phyloP scores from a whole-genome alignment of 1,139 yeast genomes.

The Saccharomyces uvarum region DNA sequence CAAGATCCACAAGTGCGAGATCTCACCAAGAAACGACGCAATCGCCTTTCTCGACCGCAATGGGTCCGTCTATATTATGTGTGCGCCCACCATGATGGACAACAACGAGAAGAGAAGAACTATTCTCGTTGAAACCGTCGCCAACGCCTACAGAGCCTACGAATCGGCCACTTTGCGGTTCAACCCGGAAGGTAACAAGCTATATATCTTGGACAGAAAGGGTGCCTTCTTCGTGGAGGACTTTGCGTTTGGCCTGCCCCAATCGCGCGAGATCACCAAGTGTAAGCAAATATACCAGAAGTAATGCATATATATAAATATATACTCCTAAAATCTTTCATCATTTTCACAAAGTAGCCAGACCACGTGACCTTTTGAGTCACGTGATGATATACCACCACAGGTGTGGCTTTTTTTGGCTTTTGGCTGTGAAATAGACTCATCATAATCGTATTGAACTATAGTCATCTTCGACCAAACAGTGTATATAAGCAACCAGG shows the following conservation, averaged over 20 bases:
- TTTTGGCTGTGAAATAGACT: background rate
- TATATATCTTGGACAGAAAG: constrained; percentile 70
- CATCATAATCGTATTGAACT: background rate
- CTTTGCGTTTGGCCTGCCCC: constrained; percentile 79
- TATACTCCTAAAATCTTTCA: background rate
- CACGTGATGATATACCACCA: background rate
- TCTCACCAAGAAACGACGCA: constrained; percentile 83
- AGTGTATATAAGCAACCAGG: background rate
- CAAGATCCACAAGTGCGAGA: constrained; percentile 59
- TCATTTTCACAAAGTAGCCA: background rate
- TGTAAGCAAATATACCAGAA: constrained; percentile 45
- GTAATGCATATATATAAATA: background rate
- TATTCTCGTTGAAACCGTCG: constrained; percentile 68
- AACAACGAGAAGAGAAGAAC: constrained; percentile 50
- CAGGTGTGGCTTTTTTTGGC: background rate
- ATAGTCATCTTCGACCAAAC: background rate
- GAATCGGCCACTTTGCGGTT: constrained; percentile 74
- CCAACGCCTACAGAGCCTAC: constrained; percentile 57
- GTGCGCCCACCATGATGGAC: constrained; percentile 51
- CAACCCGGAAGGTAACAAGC: constrained; percentile 72
- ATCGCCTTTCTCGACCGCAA: constrained; percentile 71
- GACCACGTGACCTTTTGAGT: background rate
- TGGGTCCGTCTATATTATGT: constrained; percentile 66
- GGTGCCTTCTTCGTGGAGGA: constrained; percentile 75
- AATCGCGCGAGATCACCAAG: constrained; percentile 68